Percentiles rank a stretch among this genome's conserved stretches.
phyloP scores from a whole-genome alignment of 1,139 yeast genomes.

The Hyphopichia burtonii region DNA sequence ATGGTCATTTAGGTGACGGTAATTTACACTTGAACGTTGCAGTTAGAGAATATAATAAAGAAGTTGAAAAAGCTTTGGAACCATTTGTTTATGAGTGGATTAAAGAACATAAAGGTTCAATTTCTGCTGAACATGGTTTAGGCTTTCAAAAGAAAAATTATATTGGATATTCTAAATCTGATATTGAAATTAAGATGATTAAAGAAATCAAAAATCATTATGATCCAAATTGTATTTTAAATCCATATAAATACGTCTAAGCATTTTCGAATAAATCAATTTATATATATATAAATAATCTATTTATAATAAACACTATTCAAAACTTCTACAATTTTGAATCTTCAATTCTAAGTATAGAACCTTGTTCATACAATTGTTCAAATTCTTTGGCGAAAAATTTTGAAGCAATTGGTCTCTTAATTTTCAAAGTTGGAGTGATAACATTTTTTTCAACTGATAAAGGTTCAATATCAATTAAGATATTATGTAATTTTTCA shows the following conservation, averaged over 20 bases:
- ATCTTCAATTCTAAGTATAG: constrained; percentile 16
- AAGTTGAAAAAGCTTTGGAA: constrained; percentile 75
- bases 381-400: constrained; percentile 49
- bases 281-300: neutral
- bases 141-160: constrained; percentile 95
- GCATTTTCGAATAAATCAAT: neutral
- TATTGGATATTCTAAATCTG: constrained; percentile 77
- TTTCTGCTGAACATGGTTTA: constrained; percentile 95
- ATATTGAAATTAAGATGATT: constrained; percentile 67
- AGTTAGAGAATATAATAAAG: constrained; percentile 77
- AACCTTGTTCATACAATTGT: constrained; percentile 61
- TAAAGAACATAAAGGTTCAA: constrained; percentile 69
- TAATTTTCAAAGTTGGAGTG: constrained; percentile 77
- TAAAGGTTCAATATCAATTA: constrained; percentile 64
- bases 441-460: constrained; percentile 60
- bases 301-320: neutral
- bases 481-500: constrained; percentile 64
- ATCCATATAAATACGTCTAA: constrained; percentile 81
- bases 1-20: constrained; percentile 97
- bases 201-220: constrained; percentile 72
- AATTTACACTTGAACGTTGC: constrained; percentile 90
- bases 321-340: constrained; percentile 1
- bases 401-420: constrained; percentile 58
- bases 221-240: constrained; percentile 88
- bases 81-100: constrained; percentile 96